phyloP scores from a whole-genome alignment of 495 filamentous ascomycete species.

The Penicillium herquei region DNA sequence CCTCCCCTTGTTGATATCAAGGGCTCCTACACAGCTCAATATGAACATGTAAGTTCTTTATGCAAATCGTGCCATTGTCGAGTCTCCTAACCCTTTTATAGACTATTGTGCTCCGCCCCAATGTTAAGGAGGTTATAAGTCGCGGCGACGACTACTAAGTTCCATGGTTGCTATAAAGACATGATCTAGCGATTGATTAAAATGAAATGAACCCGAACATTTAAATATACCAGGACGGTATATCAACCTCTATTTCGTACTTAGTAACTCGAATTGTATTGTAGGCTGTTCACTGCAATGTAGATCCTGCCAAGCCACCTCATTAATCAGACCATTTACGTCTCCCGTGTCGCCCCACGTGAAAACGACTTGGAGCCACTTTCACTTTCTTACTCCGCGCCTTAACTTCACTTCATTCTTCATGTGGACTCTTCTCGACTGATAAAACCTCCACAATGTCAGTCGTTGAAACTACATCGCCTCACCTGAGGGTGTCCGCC shows the following conservation, averaged over 20 bases:
- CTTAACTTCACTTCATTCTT: conserved; percentile 8
- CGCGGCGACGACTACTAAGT: conserved; percentile 83
- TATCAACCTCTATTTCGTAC: too few relatives aligned
- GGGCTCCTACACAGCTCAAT: conserved; percentile 93
- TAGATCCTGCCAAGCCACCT: conserved; percentile 17
- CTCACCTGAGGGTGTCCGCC: conserved; percentile 40
- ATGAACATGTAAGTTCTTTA: conserved; percentile 74
- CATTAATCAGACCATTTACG: conserved; percentile 20
- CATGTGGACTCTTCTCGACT: conserved; percentile 15
- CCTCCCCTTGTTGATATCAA: conserved; percentile 89
- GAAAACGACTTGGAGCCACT: conserved; percentile 22
- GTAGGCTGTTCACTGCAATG: not conserved
- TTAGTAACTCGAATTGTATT: too few relatives aligned
- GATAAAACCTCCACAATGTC: conserved; percentile 27
- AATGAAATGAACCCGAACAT: too few relatives aligned
- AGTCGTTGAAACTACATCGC: conserved; percentile 32
- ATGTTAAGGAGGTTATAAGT: conserved; percentile 89
- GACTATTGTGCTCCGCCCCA: conserved; percentile 86
- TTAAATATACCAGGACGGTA: too few relatives aligned
- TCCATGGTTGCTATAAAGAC: too few relatives aligned
- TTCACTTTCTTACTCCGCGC: conserved; percentile 16
- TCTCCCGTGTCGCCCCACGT: conserved; percentile 40
- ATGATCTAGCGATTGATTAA: too few relatives aligned
- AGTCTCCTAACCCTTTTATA: conserved; percentile 28
- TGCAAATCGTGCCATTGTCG: conserved; percentile 1